Evolutionary conservation across 2,329 filamentous ascomycete genomes (phyloP), one percentile per base, ranked within the genome.

Genomic region (Ascochyta pisi): DNA sequence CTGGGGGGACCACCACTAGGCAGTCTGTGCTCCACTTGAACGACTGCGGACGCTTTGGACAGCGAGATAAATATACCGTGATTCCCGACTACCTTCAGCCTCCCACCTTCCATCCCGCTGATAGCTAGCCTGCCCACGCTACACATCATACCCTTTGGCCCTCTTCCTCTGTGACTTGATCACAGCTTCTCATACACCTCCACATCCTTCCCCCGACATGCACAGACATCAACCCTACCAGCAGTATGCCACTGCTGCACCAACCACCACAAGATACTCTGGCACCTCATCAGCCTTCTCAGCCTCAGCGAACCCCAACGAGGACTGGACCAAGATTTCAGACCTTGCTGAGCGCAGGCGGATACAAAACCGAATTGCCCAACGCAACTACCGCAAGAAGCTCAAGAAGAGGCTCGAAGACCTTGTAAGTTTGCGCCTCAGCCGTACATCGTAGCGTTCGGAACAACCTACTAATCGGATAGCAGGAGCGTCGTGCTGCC

Each of bases 271-370:
- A 57, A 86, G 89, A 75, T 88, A 91, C 73, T 88, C 89, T 68
- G 89, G 88, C 74, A 96, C 91, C 60, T 96, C 92, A 81, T 96
- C 92, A 79, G 94, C 94, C 67, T 96, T 96, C 82, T 96, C 91
- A 79, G 90, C 89, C 69, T 96, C 92, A 62, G 94, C 93, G 68
- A 96, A 96, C 76, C 91, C 94, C 51, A 93, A 97, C 73, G 94
- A 98, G 80, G 94, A 98, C 81, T 98, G 94, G 94, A 97, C 94
- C 74, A 96, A 97, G 86, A 96, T 98, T 76, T 96, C 94, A 54
- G 94, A 98, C 77, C 88, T 98, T 57, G 94, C 93, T 47, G 94
- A 98, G 80, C 88, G 95, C 73, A 84, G 93, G 70, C 86, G 93
- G 74, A 96, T 97, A 81, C 93, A 98, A 80, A 98, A 98, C 81